Evolutionary conservation across 1,284 basidiomycete species (phyloP).

Genomic region (Moniliophthora roreri): DNA sequence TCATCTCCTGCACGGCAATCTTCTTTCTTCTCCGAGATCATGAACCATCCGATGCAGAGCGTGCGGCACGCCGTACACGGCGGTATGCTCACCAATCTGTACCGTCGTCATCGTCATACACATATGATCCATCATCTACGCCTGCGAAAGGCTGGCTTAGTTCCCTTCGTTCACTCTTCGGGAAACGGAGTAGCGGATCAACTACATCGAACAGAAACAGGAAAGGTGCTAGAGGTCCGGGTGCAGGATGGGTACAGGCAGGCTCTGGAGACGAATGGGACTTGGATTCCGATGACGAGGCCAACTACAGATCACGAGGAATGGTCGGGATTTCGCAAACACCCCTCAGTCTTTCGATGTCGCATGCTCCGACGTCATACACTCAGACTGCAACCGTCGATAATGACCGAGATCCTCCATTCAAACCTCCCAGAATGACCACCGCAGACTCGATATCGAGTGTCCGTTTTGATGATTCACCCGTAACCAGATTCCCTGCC

Average conservation of each 20-base stretch:
- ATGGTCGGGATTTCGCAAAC: background rate
- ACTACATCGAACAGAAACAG: constrained; percentile 8
- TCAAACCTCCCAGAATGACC: constrained; percentile 11
- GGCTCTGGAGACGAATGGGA: constrained; percentile 53
- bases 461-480: constrained; percentile 5
- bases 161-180: constrained; percentile 3
- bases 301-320: background rate
- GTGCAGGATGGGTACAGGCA: constrained; percentile 41
- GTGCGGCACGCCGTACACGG: constrained; percentile 22
- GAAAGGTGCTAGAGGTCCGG: constrained; percentile 21
- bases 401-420: constrained; percentile 9
- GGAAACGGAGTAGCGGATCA: constrained; percentile 6
- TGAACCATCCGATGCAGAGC: constrained; percentile 31
- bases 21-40: constrained; percentile 43
- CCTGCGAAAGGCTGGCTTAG: constrained; percentile 4
- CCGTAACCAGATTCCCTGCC: background rate
- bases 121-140: constrained; percentile 5
- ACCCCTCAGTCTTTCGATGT: background rate
- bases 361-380: background rate
- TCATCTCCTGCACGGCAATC: constrained; percentile 40
- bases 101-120: constrained; percentile 6
- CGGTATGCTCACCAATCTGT: constrained; percentile 14
- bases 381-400: no score
- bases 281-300: constrained; percentile 67
- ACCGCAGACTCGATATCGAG: constrained; percentile 10